These are phyloP conservation scores for Tolypocladium guangdongense DNA, from an alignment of 2,329 filamentous ascomycete genomes.

Conservation along the genomic window DNA sequence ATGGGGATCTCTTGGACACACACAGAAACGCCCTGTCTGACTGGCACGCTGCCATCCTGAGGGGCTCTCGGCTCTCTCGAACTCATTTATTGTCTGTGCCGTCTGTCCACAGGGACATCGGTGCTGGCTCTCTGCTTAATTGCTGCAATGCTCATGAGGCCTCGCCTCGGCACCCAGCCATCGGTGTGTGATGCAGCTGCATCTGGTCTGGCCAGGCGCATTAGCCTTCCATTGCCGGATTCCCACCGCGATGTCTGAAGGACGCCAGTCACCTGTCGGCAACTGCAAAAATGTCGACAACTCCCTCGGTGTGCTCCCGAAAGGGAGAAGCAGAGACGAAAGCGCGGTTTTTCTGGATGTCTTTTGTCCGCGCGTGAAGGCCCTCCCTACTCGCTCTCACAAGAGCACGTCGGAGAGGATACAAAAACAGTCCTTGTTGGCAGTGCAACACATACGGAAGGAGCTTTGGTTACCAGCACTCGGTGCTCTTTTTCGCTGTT, in stretches of 20 bases:
- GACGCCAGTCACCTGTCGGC: slow-evolving; percentile 36
- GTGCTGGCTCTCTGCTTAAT: slow-evolving; percentile 8
- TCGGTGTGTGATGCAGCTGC: slow-evolving; percentile 31
- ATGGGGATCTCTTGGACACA: slow-evolving; percentile 30
- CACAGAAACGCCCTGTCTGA: slow-evolving; percentile 31
- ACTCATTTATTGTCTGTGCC: slow-evolving; percentile 4
- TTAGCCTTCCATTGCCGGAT: slow-evolving; percentile 38
- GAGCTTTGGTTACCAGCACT: slow-evolving; percentile 21
- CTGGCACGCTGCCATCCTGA: slow-evolving; percentile 25
- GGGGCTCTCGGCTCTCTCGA: slow-evolving; percentile 32
- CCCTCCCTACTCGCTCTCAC: slow-evolving; percentile 43
- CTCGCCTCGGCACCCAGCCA: slow-evolving; percentile 29
- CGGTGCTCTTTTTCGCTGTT: neutral
- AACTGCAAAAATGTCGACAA: slow-evolving; percentile 16
- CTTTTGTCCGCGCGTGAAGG: slow-evolving; percentile 72
- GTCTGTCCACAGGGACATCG: neutral
- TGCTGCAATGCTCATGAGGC: slow-evolving; percentile 24
- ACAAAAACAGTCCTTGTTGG: slow-evolving; percentile 93
- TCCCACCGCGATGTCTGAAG: slow-evolving; percentile 27
- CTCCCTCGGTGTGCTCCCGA: slow-evolving; percentile 35
- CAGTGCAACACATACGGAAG: slow-evolving; percentile 75
- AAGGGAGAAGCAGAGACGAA: slow-evolving; percentile 37
- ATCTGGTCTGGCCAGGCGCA: slow-evolving; percentile 46
- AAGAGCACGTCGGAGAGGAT: slow-evolving; percentile 53
- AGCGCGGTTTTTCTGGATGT: slow-evolving; percentile 90